Evolutionary conservation across 164 flowering plant genomes (phyloP), one percentile per base, ranked within the genome.

Genomic region (Umbellularia californica): DNA sequence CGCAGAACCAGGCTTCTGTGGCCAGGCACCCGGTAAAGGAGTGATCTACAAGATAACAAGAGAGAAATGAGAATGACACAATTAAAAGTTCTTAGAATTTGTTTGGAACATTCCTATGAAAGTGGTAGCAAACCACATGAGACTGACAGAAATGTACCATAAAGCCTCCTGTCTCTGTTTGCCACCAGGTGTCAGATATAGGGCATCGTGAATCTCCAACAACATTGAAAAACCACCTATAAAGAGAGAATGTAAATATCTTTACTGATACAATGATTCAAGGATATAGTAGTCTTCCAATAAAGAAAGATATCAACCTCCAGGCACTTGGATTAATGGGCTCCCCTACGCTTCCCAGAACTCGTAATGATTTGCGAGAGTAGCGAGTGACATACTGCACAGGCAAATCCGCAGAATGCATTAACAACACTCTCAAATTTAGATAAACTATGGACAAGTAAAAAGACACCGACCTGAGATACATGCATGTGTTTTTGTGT

Each of bases 151-250:
- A 28, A 47, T 55, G 50, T 80, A 92, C 99, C 99, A 96, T 86
- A 82, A 93, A 91, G 79, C 98, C 98, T 76, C 99, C 99, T 51
- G 97, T 96, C 83, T 96, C 99, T 27, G 98, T 96, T 84, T 94
- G 98, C 97, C 97, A 93, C 99, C 99, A 96, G 66, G 98, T 94
- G 80, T 93, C 99, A 63, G 98, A 94, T 77, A 93, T 96, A 64
- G 99, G 98, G 71, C 98, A 92, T 79, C 97, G 90, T 30, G 97
- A 83, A 68, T 91, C 90, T 77, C 99, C 98, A 79, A 96, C 93
- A 63, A 90, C 87, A 79, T 96, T 93, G 86, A 77, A 96, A 80
- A 83, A 96, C 99, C 99, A 96, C 87, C 99, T 96, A 82, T 2
- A 65, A 73, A 66, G 72, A 17, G 30, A 19, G 30, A 67, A 66